Base-by-base conservation (phyloP, 2,329 filamentous ascomycete genomes). In the Penicillium sp. region DNA sequence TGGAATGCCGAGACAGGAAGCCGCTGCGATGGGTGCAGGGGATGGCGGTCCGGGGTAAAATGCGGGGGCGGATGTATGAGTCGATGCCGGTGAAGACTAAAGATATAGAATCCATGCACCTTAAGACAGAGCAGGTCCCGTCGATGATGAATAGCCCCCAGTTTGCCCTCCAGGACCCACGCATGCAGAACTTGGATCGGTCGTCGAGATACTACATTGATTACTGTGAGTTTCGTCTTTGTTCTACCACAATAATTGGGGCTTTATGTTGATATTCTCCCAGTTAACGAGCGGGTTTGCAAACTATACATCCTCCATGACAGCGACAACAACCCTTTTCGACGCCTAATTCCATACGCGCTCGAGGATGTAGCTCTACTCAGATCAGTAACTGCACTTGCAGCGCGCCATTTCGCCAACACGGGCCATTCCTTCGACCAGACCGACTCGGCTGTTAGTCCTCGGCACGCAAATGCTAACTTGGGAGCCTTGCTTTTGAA, bases 1-100 rank as follows among this genome's bases (percentile, higher is more conserved):
- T 76, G 11, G 72, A 76, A 65, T 76, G 74, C 54, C 64, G 69
- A 7, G 67, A 73, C 35, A 69, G 71, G 63, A 63, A 73, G 31
- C 74, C 74, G 1, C 58, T 75, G 7, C 64, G 73, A 64, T 76
- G 74, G 74, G 74, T 75, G 13, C 66, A 71, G 54, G 74, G 74
- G 7, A 69, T 72, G 21, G 69, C 70, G 2, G 68, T 75, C 60
- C 73, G 74, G 30, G 71, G 72, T 3, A 71, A 69, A 38, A 65
- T 71, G 66, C 54, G 21, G 13, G 47, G 51, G 17, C 21, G 9
- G 41, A 47, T 52, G n/a, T 35, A 50, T 51, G 46, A 47, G 9
- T 17, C 17, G 3, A 19, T 15, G 3, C n/a, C 3, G 17, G n/a
- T 17, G 46, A 21, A n/a, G 31, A 15, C 35, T 15, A 15, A 41